Conservation (phyloP, 2,329 filamentous ascomycete genomes). For the Microcyclospora tardicrescens region DNA sequence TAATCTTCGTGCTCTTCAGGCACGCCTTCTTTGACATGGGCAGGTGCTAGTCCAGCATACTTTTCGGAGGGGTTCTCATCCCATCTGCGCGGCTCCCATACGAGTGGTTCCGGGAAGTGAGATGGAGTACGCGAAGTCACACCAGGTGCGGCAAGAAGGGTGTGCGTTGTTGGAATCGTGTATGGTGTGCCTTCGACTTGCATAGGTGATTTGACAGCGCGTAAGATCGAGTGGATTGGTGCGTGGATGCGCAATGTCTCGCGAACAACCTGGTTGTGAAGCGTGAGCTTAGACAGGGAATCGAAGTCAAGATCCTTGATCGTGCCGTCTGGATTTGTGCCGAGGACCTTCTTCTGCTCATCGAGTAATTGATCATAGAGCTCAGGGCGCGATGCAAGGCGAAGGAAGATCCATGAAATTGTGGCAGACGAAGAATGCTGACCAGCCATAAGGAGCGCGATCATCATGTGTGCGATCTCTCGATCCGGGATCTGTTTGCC, state of each 20-base stretch:
- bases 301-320: slow-evolving; percentile 67
- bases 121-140: slow-evolving; percentile 58
- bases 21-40: slow-evolving; percentile 17
- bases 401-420: slow-evolving; percentile 72
- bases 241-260: slow-evolving; percentile 85
- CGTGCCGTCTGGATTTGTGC: slow-evolving; percentile 39
- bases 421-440: slow-evolving; percentile 82
- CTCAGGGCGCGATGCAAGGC: slow-evolving; percentile 62
- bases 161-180: slow-evolving; percentile 67
- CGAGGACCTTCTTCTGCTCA: slow-evolving; percentile 65
- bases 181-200: slow-evolving; percentile 70
- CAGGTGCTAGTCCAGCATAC: slow-evolving; percentile 16
- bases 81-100: slow-evolving; percentile 91
- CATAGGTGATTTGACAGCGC: slow-evolving; percentile 81
- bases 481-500: slow-evolving; percentile 65
- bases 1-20: slow-evolving; percentile 67
- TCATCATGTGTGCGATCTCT: slow-evolving; percentile 88
- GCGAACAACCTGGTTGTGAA: slow-evolving; percentile 76
- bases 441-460: slow-evolving; percentile 81
- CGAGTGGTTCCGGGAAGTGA: slow-evolving; percentile 69
- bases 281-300: slow-evolving; percentile 60
- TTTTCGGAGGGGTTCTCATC: slow-evolving; percentile 45
- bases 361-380: slow-evolving; percentile 69
- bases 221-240: slow-evolving; percentile 90
- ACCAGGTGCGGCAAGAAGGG: slow-evolving; percentile 72